Evolutionary conservation across 352 stramenopile species (phyloP).

Genomic region (Phytophthora vignae): DNA sequence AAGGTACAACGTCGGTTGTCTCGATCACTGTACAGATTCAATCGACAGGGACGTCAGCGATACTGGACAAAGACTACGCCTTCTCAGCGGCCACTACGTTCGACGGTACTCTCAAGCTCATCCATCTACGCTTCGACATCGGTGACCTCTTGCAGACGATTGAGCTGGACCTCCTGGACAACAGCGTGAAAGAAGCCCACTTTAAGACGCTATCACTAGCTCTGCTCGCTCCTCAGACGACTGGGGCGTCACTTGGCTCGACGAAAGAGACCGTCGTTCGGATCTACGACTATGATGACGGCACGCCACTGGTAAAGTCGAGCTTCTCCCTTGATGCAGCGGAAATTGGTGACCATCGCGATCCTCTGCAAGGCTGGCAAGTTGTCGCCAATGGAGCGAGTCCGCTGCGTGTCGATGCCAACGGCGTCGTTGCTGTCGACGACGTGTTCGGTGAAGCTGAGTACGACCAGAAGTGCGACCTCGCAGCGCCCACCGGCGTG

Average conservation of each 20-base stretch:
- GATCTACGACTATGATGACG: conserved; percentile 75
- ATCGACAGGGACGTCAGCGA: conserved; percentile 39
- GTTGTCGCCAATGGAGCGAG: conserved; percentile 62
- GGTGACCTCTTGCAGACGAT: conserved; percentile 54
- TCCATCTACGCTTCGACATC: conserved; percentile 71
- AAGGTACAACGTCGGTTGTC: conserved; percentile 53
- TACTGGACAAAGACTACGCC: conserved; percentile 48
- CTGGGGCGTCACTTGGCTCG: conserved; percentile 41
- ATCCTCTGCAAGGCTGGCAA: conserved; percentile 48
- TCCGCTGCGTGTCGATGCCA: conserved; percentile 55
- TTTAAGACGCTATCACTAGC: conserved; percentile 63
- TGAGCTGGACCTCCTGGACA: conserved; percentile 58
- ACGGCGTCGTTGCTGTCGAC: conserved; percentile 67
- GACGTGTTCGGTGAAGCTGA: conserved; percentile 63
- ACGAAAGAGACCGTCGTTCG: conserved; percentile 46
- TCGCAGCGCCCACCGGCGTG: conserved; percentile 56
- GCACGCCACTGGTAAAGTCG: conserved; percentile 27
- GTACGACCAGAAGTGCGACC: conserved; percentile 74
- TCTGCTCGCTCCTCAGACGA: conserved; percentile 37
- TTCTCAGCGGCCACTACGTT: conserved; percentile 38
- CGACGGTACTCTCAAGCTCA: conserved; percentile 20
- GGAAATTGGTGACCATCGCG: conserved; percentile 14
- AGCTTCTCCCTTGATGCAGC: conserved; percentile 38
- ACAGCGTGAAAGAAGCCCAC: conserved; percentile 50
- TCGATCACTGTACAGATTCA: conserved; percentile 55